Evolutionary conservation across 768 basidiomycete genomes (phyloP), one percentile per base, ranked within the genome.

Genomic region (Mrakia gelida): DNA sequence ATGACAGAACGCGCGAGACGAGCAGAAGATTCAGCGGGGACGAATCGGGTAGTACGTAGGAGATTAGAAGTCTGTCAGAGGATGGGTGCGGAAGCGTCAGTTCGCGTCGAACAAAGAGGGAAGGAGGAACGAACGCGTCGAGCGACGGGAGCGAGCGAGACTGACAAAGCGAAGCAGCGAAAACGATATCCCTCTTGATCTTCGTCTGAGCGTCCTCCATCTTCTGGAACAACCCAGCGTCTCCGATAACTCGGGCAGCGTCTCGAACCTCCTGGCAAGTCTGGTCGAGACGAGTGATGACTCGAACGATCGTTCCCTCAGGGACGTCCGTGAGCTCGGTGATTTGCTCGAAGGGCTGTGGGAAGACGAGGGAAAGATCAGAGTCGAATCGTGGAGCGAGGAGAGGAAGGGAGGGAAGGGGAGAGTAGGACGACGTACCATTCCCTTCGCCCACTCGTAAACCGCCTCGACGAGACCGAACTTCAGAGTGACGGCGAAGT

Each of bases 381-480:
- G 34, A 32, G 26, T 38, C 38, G 23, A 10, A n/a, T n/a, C n/a
- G n/a, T n/a, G n/a, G n/a, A 61, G 62, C 2, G 13, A 38, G 18
- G 38, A 2, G 11, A n/a, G 49, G 38, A 9, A 45, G 21, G 2
- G 6, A 23, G 16, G 52, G 34, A 26, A 54, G 18, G 3, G 49
- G 30, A 23, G 23, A 49, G n/a, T 15, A 65, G 59, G 18, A 28
- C n/a, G 45, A 75, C n/a, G n/a, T n/a, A 96, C 96, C 95, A 96
- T 98, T 75, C 97, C 97, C 84, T 92, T 94, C 0, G 97, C 95
- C 97, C 97, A 99, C 84, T 98, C 97, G 82, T 98, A 98, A 10
- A 98, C 97, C 1, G 96, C 97, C 83, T 99, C 96, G 13, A 93
- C 89, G 32, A 99, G 86, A 10, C 97, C 97, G 79, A 92, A 92